Percentiles rank a stretch among this genome's conserved stretches.
phyloP scores from a whole-genome alignment of 2,329 filamentous ascomycete genomes.

The Chaetomium globosum region DNA sequence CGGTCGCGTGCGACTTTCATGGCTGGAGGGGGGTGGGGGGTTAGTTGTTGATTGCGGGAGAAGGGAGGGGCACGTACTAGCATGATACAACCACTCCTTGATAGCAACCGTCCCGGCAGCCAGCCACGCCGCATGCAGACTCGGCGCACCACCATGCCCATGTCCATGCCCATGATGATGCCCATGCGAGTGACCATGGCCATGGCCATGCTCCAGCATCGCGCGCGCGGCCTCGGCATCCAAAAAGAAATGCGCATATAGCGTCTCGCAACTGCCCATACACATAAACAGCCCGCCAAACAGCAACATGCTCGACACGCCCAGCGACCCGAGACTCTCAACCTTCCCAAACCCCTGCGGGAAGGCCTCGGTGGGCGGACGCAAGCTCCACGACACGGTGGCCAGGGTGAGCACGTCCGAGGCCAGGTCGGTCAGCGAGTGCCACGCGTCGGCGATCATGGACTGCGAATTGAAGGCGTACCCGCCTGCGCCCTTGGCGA shows the following conservation, averaged over 20 bases:
- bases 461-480: conserved; percentile 94
- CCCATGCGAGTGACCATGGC: conserved; percentile 62
- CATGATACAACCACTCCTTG: conserved; percentile 96
- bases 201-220: conserved; percentile 58
- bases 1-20: conserved; percentile 95
- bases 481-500: conserved; percentile 89
- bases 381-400: conserved; percentile 91
- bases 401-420: conserved; percentile 92
- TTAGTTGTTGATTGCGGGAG: neutral
- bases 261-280: conserved; percentile 68
- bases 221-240: conserved; percentile 60
- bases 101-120: conserved; percentile 85
- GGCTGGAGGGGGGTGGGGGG: conserved; percentile 53
- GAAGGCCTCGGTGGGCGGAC: conserved; percentile 79
- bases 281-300: conserved; percentile 92
- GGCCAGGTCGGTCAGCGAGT: conserved; percentile 91
- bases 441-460: conserved; percentile 90
- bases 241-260: conserved; percentile 73
- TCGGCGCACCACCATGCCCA: conserved; percentile 59
- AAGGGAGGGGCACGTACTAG: conserved; percentile 67
- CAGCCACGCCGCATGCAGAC: conserved; percentile 92
- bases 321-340: conserved; percentile 91
- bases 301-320: conserved; percentile 88
- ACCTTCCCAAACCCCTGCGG: conserved; percentile 95
- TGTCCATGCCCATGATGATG: conserved; percentile 70